Base-by-base conservation (phyloP, 257 asterid species). In the Paulownia fortunei region DNA sequence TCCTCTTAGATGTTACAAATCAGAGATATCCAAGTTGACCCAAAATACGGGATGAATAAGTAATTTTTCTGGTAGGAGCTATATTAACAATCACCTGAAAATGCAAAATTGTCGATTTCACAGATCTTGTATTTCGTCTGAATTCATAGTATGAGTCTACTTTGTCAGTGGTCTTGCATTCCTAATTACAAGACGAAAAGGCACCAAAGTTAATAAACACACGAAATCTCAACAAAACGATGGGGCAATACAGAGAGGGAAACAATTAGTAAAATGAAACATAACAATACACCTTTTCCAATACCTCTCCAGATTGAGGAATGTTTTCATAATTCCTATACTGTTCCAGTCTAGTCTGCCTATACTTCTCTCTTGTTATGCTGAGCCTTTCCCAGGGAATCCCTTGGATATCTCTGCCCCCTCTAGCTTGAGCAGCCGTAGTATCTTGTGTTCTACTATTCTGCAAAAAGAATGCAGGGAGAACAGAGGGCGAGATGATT, bases 381-480 rank as follows among this genome's bases (percentile, higher is more conserved):
- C 88, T 88, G 76, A 91, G 92, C 68, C 89, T 84, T 36, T 89
- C 90, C 97, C 97, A 91, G 27, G 95, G 97, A 84, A 91, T 91
- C 58, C 97, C 97, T 80, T 91, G 93, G 65, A 91, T 89, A 80
- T 91, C 97, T 86, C 82, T 89, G 4, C 97, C 95, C 52, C 72
- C 76, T 80, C 95, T 88, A 30, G 92, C 95, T 82, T 91, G 88
- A 70, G 93, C 89, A 5, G 95, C 95, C 21, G 92, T 86, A 46
- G 93, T 91, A 76, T 89, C 95, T 19, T 80, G 89, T 83, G 78
- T 79, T 76, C 83, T 79, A 49, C 84, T 81, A 80, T 79, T 85
- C 95, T 89, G 77, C 52, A 81, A 41, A 41, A 23, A 70, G 15
- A 0, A 21, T 60, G 51, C 46, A 16, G 9, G 19, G 23, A 30